A percentile compares a stretch with the other conserved stretches of the same genome.
These are phyloP conservation scores for Russula griseocarnosa DNA, from an alignment of 768 basidiomycete genomes.

Conservation along the genomic window DNA sequence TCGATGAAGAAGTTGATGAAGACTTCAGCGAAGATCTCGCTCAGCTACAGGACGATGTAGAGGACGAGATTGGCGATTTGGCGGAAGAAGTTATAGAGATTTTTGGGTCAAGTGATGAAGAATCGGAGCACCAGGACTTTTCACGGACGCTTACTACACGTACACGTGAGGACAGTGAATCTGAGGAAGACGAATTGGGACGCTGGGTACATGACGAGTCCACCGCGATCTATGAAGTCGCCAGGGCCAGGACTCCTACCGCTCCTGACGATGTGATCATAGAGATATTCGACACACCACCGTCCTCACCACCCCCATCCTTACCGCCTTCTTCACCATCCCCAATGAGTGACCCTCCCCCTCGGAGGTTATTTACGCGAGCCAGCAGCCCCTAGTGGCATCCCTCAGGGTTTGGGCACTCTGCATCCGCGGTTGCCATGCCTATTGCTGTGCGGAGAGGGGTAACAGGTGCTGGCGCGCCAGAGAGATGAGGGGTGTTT, in stretches of 20 bases:
- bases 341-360: not conserved
- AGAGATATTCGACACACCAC: constrained; percentile 36
- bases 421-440: not conserved
- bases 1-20: constrained; percentile 47
- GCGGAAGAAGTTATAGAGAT: constrained; percentile 27
- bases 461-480: no score
- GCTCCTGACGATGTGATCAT: constrained; percentile 27
- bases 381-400: not conserved
- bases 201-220: constrained; percentile 44
- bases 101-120: constrained; percentile 25
- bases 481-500: not conserved
- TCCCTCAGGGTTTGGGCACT: not conserved
- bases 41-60: constrained; percentile 29
- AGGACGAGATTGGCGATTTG: constrained; percentile 28
- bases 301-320: constrained; percentile 23
- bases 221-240: constrained; percentile 37
- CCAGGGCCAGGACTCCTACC: constrained; percentile 20
- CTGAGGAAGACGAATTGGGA: constrained; percentile 42
- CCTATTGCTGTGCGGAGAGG: no score
- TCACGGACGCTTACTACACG: constrained; percentile 12
- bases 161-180: constrained; percentile 14
- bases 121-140: constrained; percentile 3
- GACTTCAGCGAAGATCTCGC: constrained; percentile 33
- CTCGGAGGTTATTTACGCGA: not conserved
- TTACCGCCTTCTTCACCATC: constrained; percentile 23